Evolutionary conservation across 2,329 filamentous ascomycete genomes (phyloP), one percentile per base, ranked within the genome.

Genomic region (Pyrenochaeta sp.): DNA sequence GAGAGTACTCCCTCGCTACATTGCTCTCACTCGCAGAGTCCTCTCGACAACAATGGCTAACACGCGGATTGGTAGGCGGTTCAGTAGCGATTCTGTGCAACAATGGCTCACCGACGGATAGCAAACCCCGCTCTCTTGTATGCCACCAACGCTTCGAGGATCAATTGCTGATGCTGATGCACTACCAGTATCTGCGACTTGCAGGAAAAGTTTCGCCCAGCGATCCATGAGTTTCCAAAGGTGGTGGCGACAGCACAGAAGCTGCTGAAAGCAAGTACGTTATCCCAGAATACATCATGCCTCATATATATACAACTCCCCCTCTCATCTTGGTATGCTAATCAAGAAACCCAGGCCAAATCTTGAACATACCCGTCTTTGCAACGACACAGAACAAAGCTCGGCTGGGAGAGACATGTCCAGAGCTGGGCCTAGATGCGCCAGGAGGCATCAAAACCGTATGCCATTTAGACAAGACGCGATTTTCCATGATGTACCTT

Each of bases 171-270:
- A 39, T 53, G 58, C 71, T 76, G 60, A 76, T 60, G 28, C 54
- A 10, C 22, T 50, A 6, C 36, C 58, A 97, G 93, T 72, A 87
- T 98, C 74, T 98, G 94, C 81, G 94, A 98, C 74, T 84, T 98
- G 63, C 94, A 98, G 81, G 94, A 97, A 68, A 96, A 93, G 78
- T 98, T 98, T 80, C 87, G 92, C 60, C 82, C 83, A 8, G 90
- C 89, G 54, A 97, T 98, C 70, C 86, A 90, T 80, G 89, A 96
- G 74, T 97, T 93, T 74, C 86, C 91, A 63, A 92, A 91, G 75
- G 85, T 97, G 30, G 74, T 85, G 53, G 73, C 78, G 10, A 85
- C 83, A 0, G 80, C 82, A 9, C 80, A 83, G 66, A 85, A 85
- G 72, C 74, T 85, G 65, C 77, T 85, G 32, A 79, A 77, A 74